phyloP scores from a whole-genome alignment of 2,329 filamentous ascomycete species.

The Phaeoacremonium minimum region DNA sequence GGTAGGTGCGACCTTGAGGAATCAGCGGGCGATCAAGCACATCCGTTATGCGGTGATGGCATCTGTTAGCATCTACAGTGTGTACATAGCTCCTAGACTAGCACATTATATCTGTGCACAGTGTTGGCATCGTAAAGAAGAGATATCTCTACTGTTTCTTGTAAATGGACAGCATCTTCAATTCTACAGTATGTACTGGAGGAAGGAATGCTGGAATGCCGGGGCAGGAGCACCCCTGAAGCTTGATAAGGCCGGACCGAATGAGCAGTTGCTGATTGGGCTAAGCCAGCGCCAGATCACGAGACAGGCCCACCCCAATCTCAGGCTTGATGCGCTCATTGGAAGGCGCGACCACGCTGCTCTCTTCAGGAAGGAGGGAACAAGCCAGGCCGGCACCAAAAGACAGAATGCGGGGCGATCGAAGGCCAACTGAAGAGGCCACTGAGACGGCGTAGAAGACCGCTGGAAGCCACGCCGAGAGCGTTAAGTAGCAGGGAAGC shows the following conservation, averaged over 20 bases:
- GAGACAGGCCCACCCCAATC: neutral
- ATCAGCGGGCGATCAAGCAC: too few species aligned
- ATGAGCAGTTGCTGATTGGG: neutral
- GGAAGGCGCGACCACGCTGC: neutral
- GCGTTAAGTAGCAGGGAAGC: neutral
- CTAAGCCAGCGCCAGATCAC: neutral
- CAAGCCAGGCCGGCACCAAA: neutral
- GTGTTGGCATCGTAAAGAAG: neutral
- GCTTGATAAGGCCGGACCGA: neutral
- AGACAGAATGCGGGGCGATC: neutral
- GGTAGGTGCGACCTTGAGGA: too few species aligned
- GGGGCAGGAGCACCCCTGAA: neutral
- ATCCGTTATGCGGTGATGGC: too few species aligned
- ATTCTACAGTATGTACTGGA: neutral
- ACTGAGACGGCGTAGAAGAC: neutral
- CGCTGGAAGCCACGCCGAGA: neutral
- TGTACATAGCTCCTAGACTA: too few species aligned
- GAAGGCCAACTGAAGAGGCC: neutral
- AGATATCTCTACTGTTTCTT: neutral
- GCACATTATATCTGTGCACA: too few species aligned
- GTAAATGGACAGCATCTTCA: too few species aligned
- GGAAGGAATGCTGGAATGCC: neutral
- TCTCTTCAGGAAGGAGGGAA: neutral
- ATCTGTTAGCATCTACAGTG: neutral
- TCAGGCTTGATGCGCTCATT: neutral